Conservation (phyloP, 768 basidiomycete genomes). For the Filobasidium floriforme region DNA sequence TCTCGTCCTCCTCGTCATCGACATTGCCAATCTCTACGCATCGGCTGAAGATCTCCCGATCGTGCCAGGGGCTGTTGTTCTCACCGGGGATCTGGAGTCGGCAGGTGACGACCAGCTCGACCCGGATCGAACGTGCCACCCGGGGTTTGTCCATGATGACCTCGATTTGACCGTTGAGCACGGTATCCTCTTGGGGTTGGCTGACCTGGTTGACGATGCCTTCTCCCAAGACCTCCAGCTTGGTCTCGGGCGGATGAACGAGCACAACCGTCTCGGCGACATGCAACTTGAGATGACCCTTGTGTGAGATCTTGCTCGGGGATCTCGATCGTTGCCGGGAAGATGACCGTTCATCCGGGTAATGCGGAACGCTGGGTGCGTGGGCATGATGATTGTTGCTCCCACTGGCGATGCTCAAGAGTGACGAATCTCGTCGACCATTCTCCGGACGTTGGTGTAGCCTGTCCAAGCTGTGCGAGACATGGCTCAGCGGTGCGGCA, state of each 20-base stretch:
- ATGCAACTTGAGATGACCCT: slow-evolving; percentile 22
- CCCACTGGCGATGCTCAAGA: neutral
- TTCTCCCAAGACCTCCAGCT: slow-evolving; percentile 11
- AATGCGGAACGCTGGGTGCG: too few species aligned
- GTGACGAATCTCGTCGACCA: neutral
- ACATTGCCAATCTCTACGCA: slow-evolving; percentile 28
- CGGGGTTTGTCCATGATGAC: slow-evolving; percentile 39
- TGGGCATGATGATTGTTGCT: neutral
- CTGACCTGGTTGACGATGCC: neutral
- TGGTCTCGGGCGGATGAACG: slow-evolving; percentile 15
- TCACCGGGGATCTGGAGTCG: slow-evolving; percentile 16
- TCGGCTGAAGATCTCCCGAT: slow-evolving; percentile 31
- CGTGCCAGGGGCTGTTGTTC: slow-evolving; percentile 21
- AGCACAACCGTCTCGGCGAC: slow-evolving; percentile 17
- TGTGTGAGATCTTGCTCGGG: slow-evolving; percentile 13
- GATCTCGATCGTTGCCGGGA: slow-evolving; percentile 3
- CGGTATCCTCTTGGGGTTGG: slow-evolving; percentile 35
- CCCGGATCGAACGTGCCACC: slow-evolving; percentile 20
- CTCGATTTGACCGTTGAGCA: slow-evolving; percentile 35
- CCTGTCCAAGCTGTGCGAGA: neutral
- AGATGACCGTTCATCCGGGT: neutral
- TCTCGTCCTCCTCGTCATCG: slow-evolving; percentile 15
- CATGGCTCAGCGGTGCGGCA: neutral
- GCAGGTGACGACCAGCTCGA: slow-evolving; percentile 17
- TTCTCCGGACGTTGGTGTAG: neutral